Base-by-base conservation (phyloP, 225 moss, liverwort and hornwort species). In the Bryoerythrophyllum caledonicum region DNA sequence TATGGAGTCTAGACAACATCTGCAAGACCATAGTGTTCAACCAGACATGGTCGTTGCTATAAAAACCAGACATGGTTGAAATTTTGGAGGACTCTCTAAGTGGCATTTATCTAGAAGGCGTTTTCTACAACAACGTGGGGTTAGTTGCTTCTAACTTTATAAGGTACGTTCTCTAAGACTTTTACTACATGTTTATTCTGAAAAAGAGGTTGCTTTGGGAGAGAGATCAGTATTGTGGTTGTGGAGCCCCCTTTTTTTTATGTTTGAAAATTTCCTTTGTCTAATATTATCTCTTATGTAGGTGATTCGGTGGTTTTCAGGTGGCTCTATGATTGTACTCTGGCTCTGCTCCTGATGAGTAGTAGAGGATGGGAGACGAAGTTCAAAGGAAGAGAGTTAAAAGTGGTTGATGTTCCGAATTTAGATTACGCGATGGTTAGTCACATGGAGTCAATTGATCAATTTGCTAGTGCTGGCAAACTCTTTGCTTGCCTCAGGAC, bases 1-100 rank as follows among this genome's bases (percentile, higher is more conserved):
- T 74, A 55, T 38, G 19, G n/a, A 56, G 74, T 65, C 66, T 66
- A 57, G 57, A 72, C 48, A 60, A 28, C 25, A 57, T 65, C 41
- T 55, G 65, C 74, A 21, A 44, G 60, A 60, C 61, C 48, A 8
- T 38, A 38, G 9, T 38, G 8, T 38, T 38, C 38, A 38, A 38
- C 10, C 38, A 38, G 38, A 38, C 38, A 38, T 38, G 60, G 59
- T 72, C 60, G 30, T 60, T 59, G 44, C 13, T 44, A 7, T n/a
- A 71, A 28, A 59, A 44, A n/a, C 60, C 46, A 44, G 46, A 32
- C 60, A 48, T 32, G 48, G 72, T 60, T 72, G 46, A 72, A 72
- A 72, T 72, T 72, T 72, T 72, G 60, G 21, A 30, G 21, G 30
- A 30, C 30, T 46, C 60, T 60, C 5, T 21, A 59, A 43, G 59